Evolutionary conservation across 768 basidiomycete genomes (phyloP).

Genomic region (Pisolithus tinctorius): DNA sequence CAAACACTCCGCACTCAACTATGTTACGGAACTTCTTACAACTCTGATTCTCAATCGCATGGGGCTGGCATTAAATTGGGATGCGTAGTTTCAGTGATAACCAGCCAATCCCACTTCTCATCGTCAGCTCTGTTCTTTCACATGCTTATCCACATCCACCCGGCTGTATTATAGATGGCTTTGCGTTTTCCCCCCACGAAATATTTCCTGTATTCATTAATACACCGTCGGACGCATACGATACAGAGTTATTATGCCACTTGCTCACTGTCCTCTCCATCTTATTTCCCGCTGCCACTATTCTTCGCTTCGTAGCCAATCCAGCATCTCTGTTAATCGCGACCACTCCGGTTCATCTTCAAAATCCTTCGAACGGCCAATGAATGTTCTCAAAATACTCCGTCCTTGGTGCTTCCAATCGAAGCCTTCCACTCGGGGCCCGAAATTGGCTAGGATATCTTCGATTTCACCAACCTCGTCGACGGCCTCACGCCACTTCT

Average conservation of each 20-base stretch:
- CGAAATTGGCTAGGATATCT: constrained; percentile 76
- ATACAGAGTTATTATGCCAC: not conserved
- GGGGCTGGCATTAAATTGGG: constrained; percentile 55
- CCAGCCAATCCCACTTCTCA: constrained; percentile 4
- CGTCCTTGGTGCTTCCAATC: constrained; percentile 86
- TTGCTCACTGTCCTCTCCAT: not conserved
- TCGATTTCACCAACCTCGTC: constrained; percentile 79
- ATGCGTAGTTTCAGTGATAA: constrained; percentile 3
- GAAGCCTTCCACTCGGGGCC: constrained; percentile 51
- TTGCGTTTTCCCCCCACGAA: not conserved
- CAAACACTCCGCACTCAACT: constrained; percentile 46
- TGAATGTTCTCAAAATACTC: constrained; percentile 83
- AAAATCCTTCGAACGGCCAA: constrained; percentile 81
- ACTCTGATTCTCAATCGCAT: constrained; percentile 71
- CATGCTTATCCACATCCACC: not conserved
- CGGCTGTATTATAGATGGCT: not conserved
- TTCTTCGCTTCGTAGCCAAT: constrained; percentile 16
- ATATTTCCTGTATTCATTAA: not conserved
- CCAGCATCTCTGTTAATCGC: constrained; percentile 52
- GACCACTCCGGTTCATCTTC: constrained; percentile 87
- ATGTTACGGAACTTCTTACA: constrained; percentile 74
- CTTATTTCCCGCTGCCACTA: constrained; percentile 4
- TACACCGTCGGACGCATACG: not conserved
- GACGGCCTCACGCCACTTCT: constrained; percentile 69
- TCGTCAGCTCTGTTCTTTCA: not conserved